Conservation (phyloP, 441 rosid species). For the Corymbia calophylla region DNA sequence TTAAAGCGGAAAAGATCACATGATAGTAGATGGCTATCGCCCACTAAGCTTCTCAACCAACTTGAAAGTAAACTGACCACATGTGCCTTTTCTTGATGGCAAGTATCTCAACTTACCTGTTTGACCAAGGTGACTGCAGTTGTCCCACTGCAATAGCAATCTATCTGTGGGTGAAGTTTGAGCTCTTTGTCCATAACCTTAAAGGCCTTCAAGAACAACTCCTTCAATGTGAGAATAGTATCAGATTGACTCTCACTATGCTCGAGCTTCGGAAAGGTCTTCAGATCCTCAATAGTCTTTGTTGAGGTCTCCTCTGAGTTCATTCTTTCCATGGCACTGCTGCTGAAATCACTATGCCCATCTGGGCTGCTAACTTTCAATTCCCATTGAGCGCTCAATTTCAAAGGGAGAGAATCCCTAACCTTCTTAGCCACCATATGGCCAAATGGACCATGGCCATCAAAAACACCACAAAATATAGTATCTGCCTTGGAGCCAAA, state of each 20-base stretch:
- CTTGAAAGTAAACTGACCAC: neutral
- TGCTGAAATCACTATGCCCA: neutral
- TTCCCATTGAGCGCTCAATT: conserved; percentile 9
- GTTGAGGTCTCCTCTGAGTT: neutral
- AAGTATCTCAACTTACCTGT: conserved; percentile 3
- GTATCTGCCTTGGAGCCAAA: conserved; percentile 9
- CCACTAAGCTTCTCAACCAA: neutral
- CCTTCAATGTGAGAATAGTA: conserved; percentile 1
- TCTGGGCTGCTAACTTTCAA: neutral
- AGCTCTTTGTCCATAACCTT: conserved; percentile 17
- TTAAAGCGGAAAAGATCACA: neutral
- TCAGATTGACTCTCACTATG: neutral
- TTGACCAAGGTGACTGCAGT: conserved; percentile 16
- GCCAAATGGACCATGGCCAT: conserved; percentile 18
- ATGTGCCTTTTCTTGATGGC: neutral
- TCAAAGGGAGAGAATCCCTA: conserved; percentile 15
- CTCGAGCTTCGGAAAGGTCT: neutral
- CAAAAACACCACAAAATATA: conserved; percentile 14
- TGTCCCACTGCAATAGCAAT: conserved; percentile 23
- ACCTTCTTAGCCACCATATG: conserved; percentile 19
- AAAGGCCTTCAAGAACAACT: conserved; percentile 13
- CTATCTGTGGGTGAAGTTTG: conserved; percentile 4
- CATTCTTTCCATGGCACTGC: neutral
- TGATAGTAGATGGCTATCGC: neutral
- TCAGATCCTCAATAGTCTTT: neutral